Evolutionary conservation across 2,329 filamentous ascomycete genomes (phyloP).

Genomic region (Xylariaceae sp.): DNA sequence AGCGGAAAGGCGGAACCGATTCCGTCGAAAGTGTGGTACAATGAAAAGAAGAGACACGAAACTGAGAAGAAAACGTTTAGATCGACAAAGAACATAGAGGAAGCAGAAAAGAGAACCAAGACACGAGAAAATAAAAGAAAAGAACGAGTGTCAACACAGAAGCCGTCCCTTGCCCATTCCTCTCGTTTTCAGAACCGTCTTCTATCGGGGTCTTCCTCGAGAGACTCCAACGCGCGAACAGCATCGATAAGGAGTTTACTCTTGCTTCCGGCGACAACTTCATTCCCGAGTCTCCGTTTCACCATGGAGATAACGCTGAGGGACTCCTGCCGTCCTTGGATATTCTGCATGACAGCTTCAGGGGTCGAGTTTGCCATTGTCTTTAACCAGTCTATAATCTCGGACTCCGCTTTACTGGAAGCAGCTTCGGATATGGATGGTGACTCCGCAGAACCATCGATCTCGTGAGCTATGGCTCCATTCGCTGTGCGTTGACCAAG

Average conservation of each 20-base stretch:
- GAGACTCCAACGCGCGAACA: conserved; percentile 45
- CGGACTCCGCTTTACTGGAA: conserved; percentile 34
- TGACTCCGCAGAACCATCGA: conserved; percentile 2
- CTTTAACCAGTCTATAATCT: conserved; percentile 33
- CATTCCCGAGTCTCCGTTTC: conserved; percentile 42
- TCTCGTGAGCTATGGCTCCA: conserved; percentile 18
- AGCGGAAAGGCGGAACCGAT: not conserved
- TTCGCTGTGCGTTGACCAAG: conserved; percentile 37
- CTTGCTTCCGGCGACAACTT: conserved; percentile 43
- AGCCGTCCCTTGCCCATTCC: not conserved
- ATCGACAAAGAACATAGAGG: conserved; percentile 26
- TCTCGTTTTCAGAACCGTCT: conserved; percentile 36
- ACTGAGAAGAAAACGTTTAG: conserved; percentile 18
- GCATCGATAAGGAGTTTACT: conserved; percentile 51
- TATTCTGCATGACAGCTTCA: conserved; percentile 35
- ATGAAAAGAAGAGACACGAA: conserved; percentile 26
- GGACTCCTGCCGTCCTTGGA: conserved; percentile 39
- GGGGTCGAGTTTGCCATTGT: conserved; percentile 38
- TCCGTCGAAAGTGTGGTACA: conserved; percentile 1
- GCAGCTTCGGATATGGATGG: conserved; percentile 9
- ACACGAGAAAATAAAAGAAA: conserved; percentile 8
- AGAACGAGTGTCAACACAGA: not conserved
- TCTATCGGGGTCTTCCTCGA: conserved; percentile 42
- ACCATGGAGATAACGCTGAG: conserved; percentile 45
- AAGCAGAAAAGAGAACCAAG: conserved; percentile 6